Percentiles rank a stretch among this genome's conserved stretches.
phyloP scores from a whole-genome alignment of 2,329 filamentous ascomycete genomes.

The Colletotrichum plurivorum region DNA sequence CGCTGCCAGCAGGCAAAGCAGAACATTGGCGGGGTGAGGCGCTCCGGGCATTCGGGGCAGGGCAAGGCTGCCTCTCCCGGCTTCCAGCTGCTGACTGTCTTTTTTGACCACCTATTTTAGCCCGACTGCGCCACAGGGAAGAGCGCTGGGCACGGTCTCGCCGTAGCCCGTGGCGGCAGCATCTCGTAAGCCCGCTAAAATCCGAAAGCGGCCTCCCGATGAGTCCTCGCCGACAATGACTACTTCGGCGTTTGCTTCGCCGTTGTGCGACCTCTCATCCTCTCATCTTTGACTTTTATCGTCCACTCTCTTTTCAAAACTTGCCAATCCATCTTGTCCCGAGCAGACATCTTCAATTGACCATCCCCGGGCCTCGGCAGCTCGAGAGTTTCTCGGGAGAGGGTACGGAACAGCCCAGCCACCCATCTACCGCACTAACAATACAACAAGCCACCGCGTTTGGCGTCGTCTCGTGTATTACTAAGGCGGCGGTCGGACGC shows the following conservation, averaged over 20 bases:
- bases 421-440: no score
- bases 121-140: slow-evolving; percentile 24
- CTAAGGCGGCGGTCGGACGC: slow-evolving; percentile 24
- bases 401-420: no score
- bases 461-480: slow-evolving; percentile 3
- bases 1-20: slow-evolving; percentile 1
- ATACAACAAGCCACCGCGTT: neutral
- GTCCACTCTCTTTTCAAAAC: neutral
- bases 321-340: no score
- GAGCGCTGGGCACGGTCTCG: neutral
- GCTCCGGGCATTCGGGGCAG: neutral
- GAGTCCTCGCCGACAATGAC: slow-evolving; percentile 5
- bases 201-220: slow-evolving; percentile 33
- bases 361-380: no score
- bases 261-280: neutral
- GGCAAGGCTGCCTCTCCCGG: neutral
- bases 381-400: no score
- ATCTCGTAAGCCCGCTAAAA: slow-evolving; percentile 10
- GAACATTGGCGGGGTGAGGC: slow-evolving; percentile 26
- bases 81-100: neutral
- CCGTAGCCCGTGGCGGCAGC: neutral
- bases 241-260: neutral
- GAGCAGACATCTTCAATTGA: no score
- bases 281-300: neutral
- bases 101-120: neutral